Base-by-base conservation (phyloP, 2,329 filamentous ascomycete genomes). In the Aulographum hederae region DNA sequence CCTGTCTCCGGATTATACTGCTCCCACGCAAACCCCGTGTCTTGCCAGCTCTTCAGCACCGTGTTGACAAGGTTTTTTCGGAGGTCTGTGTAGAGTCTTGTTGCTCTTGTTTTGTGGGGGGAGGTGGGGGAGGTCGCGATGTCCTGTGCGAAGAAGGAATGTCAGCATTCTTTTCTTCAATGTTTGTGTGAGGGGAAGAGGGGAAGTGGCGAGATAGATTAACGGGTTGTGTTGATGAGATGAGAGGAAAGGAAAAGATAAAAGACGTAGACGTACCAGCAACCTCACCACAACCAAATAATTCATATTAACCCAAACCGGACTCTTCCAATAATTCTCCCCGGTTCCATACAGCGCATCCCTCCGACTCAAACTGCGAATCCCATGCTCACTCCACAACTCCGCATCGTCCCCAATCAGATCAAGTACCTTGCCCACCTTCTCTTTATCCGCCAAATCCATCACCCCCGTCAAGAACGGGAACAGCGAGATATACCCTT, bases 21-120 rank as follows among this genome's bases (percentile, higher is more conserved):
- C 56, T 95, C 85, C 85, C 85, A 95, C 0, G 82, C 82, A 49
- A 93, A 94, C n/a, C 85, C 84, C 1, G 86, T 95, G 48, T 78
- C 68, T 47, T 73, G 60, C 82, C 84, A 95, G 47, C 74, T 74
- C 32, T 72, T 67, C 59, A 76, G 93, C 12, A 94, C 77, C 1
- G 84, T 93, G 33, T 84, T 67, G 18, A 94, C 78, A 11, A 95
- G 58, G 47, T 92, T 94, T 48, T 65, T 67, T 30, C 86, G 72
- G 27, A 95, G 67, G 21, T 68, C 61, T 17, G 60, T 69, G 57
- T 93, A 95, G 36, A 93, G 63, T 29, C 71, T 63, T 13, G 58
- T 59, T 8, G 84, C 80, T 41, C 71, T 66, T 26, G 60, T 57
- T 42, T 71, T 66, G 50, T 81, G 69, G 2, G 82, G 78, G 1